Base-by-base conservation (phyloP, 2,329 filamentous ascomycete species). In the Talaromyces sp. region DNA sequence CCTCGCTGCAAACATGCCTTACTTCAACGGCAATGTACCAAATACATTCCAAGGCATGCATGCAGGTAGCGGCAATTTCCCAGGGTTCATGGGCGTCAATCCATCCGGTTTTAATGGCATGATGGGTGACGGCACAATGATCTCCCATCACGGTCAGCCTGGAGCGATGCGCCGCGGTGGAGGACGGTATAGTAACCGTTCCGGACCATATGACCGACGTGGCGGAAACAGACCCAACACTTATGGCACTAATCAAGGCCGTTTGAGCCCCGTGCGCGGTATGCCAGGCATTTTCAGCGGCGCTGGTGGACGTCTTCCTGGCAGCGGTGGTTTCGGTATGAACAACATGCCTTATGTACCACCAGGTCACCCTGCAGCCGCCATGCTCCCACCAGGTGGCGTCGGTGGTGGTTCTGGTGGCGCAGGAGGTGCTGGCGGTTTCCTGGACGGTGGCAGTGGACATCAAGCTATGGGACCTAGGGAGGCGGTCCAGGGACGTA, bases 401-500 rank as follows among this genome's bases (percentile, higher is more conserved):
- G 48, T 19, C 19, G 19, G 19, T 19, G 48, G 9, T 52, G 45
- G 45, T 5, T 16, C 39, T 59, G 41, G 56, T 60, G 56, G 54
- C 22, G 19, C 37, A 41, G 62, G 54, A n/a, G 70, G 68, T 3
- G 70, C 73, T 24, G 84, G 65, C 78, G 82, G 69, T 75, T 79
- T 71, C 4, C 78, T 77, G 69, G 73, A 69, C 71, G 81, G 66
- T 78, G 83, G 83, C 2, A 90, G 91, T 58, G 90, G 90, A 45
- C 90, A 86, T 27, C 88, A 90, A 62, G 81, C 81, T 39, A 88
- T 93, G 66, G 93, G 93, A 0, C 94, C 95, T 22, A 87, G 91
- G 22, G 93, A 98, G 78, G 94, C 95, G 11, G 93, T 96, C 0
- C 92, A 96, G 70, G 95, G 95, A 5, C 87, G 95, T 65, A 97